A percentile compares a stretch with the other conserved stretches of the same genome.
Evolutionary conservation across 345 rosid genomes (phyloP).

Genomic region (Triadica sebifera): DNA sequence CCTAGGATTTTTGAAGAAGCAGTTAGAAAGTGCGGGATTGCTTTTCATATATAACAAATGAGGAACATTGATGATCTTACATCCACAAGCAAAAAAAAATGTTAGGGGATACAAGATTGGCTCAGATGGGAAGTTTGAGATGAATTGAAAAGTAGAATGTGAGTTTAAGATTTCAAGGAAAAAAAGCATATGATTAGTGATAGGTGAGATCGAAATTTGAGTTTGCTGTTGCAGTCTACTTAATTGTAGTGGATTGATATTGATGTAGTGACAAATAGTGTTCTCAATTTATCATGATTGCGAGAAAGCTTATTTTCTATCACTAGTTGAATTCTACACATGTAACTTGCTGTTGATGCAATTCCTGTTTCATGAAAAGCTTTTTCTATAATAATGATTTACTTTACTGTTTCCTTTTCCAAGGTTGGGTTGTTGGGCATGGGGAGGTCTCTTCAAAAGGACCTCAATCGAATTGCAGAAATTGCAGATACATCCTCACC

Average conservation of each 20-base stretch:
- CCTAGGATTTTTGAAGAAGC: background rate
- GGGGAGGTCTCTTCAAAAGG: conserved; percentile 74
- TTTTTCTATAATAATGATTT: background rate
- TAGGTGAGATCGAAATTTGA: background rate
- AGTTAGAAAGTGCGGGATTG: background rate
- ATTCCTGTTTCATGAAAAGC: background rate
- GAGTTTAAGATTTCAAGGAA: background rate
- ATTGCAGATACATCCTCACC: conserved; percentile 87
- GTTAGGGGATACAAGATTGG: background rate
- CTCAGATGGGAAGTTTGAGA: background rate
- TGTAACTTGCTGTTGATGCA: background rate
- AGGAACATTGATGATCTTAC: background rate
- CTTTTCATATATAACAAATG: background rate
- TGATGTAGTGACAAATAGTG: background rate
- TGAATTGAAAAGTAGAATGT: background rate
- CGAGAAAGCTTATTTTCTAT: background rate
- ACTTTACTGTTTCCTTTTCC: background rate
- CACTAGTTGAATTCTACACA: background rate
- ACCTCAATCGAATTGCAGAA: conserved; percentile 82
- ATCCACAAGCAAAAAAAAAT: background rate
- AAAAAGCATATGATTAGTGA: background rate
- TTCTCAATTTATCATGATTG: background rate
- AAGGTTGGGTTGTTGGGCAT: conserved; percentile 88
- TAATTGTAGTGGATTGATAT: background rate
- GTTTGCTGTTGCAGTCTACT: background rate